Evolutionary conservation across 108 stramenopile genomes (phyloP), one percentile per base, ranked within the genome.

Genomic region (Nannochloropsis gaditana): DNA sequence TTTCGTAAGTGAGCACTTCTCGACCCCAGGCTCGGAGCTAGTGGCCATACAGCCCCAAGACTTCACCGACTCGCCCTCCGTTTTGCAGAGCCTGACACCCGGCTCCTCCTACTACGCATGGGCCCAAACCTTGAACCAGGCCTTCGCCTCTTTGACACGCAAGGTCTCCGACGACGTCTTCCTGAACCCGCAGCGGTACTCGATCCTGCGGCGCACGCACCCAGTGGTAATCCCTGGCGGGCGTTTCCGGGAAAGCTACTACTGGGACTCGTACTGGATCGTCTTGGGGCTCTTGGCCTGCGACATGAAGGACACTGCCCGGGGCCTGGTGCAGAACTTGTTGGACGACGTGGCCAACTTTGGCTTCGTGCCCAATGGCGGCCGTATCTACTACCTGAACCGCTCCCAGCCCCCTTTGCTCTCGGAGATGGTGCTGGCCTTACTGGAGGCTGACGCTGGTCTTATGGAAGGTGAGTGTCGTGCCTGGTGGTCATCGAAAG

Each of bases 191-290:
- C 80, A 86, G 45, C 41, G 88, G 31, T 81, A 86, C 82, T 89
- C 88, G 10, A 82, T 89, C 82, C 47, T 89, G 80, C 83, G 42
- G 11, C 85, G 85, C 9, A 43, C 83, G 41, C 42, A 85, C 79
- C 84, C 83, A 11, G 89, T 89, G 42, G 85, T 86, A 1, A 84
- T 86, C 11, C 89, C 85, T 9, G 89, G 89, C 8, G 89, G 85
- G 10, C 73, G 92, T 5, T 92, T 92, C 85, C 82, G 91, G 11
- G 92, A 92, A 86, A 42, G 42, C 9, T 92, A 92, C 84, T 91
- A 92, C 84, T 91, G 92, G 92, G 92, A 92, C 83, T 84, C 88
- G 15, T 92, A 82, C 82, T 92, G 92, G 92, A 91, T 91, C 44
- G 79, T 91, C 45, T 43, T 89, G 84, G 91, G 79, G 87, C 86